Base-by-base conservation (phyloP, 2,329 filamentous ascomycete species). In the Cordyceps pruinosa region DNA sequence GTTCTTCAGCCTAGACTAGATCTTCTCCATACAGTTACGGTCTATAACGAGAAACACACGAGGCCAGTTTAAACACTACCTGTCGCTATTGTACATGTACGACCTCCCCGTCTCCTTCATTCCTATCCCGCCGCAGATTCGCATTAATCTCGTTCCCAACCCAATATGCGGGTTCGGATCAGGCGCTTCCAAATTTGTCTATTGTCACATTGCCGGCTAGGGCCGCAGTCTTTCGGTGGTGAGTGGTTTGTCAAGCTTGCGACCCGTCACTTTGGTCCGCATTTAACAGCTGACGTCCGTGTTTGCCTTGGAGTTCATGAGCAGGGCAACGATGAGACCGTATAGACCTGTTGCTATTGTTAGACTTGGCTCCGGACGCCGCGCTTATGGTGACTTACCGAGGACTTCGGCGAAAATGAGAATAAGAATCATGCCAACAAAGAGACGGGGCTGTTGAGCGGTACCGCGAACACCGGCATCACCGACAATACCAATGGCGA, bases 381-480 rank as follows among this genome's bases (percentile, higher is more conserved):
- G 5, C 21, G 10, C 21, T 34, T 35, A 21, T n/a, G 13, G 25
- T 32, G 28, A 79, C 87, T 62, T 81, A 94, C 91, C 92, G 87
- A 97, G 78, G 66, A 97, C 92, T 93, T 97, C 92, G 66, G 92
- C 92, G 83, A 96, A 97, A 93, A 97, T 97, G 78, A 97, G 90
- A 80, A 97, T 97, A 73, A 97, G 76, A 77, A 97, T 96, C 91
- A 97, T 97, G 77, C 92, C 92, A 72, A 96, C 91, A 77, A 95
- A 96, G 65, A 96, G 83, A 72, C 88, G 82, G 61, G 88, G 88
- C 73, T 92, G 88, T 72, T 92, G 88, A 58, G 89, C 88, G 64
- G 87, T 90, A 78, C 89, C 89, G 70, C 89, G 85, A 60, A 94
- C 89, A 87, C 89, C 90, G 67, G 89, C 89, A 66, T 94, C 89